These are phyloP conservation scores for Taiwanofungus camphoratus DNA, from an alignment of 1,284 basidiomycete genomes.

Conservation along the genomic window DNA sequence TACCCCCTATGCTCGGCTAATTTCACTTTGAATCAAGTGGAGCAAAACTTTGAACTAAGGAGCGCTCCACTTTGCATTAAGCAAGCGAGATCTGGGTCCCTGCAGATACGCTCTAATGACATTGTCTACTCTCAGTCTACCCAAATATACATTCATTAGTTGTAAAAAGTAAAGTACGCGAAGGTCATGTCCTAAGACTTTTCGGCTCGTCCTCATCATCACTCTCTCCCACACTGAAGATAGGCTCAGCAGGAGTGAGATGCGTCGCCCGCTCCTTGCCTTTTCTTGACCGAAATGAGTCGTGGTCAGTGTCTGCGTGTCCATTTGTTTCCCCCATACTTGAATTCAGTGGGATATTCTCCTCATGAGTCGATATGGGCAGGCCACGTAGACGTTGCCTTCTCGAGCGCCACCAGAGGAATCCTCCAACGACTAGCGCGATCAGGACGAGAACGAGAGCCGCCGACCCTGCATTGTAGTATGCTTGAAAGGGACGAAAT, in stretches of 20 bases:
- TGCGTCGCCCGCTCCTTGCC: constrained; percentile 36
- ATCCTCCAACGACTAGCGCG: constrained; percentile 61
- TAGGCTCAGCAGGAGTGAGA: constrained; percentile 24
- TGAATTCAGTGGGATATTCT: constrained; percentile 48
- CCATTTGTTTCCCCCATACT: constrained; percentile 23
- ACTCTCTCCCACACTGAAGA: constrained; percentile 45
- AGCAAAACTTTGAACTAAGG: no score
- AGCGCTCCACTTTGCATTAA: no score
- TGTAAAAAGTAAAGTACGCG: not conserved
- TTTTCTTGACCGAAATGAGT: constrained; percentile 27
- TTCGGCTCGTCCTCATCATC: constrained; percentile 34
- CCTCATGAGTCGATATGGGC: constrained; percentile 39
- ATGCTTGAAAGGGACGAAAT: constrained; percentile 42
- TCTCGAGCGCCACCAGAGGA: constrained; percentile 68
- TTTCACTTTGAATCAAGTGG: no score
- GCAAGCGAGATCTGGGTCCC: no score
- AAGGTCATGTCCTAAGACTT: constrained; percentile 5
- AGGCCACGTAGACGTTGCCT: constrained; percentile 36
- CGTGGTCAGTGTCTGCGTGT: constrained; percentile 27
- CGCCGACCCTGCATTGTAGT: constrained; percentile 89
- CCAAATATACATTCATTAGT: not conserved
- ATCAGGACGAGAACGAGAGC: constrained; percentile 79
- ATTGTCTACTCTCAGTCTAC: no score
- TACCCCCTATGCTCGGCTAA: no score
- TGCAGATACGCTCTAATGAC: no score